phyloP scores from a whole-genome alignment of 768 basidiomycete genomes.

The Boletus tylopilopsis region DNA sequence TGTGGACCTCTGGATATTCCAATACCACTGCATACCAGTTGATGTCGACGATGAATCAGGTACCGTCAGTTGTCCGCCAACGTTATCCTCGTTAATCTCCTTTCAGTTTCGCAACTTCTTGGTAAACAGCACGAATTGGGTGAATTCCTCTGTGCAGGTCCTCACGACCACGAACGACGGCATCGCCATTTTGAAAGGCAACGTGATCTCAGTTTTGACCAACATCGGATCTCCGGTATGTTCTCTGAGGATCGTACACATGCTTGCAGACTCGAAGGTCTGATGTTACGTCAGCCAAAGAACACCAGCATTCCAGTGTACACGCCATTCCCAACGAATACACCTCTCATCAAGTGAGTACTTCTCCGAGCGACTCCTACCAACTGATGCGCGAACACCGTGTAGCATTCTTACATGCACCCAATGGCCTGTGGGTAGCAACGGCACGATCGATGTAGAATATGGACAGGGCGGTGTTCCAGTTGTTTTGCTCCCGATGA shows the following conservation, averaged over 20 bases:
- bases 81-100: not conserved
- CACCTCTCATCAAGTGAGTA: conserved; percentile 55
- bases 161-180: conserved; percentile 47
- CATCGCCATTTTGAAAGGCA: conserved; percentile 63
- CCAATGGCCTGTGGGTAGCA: conserved; percentile 66
- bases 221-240: conserved; percentile 71
- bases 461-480: conserved; percentile 64
- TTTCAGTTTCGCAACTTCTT: conserved; percentile 62
- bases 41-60: conserved; percentile 59
- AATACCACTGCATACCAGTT: conserved; percentile 56
- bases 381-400: not conserved
- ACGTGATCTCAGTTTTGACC: conserved; percentile 58
- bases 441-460: conserved; percentile 55
- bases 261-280: not conserved
- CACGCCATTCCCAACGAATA: conserved; percentile 47
- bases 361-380: not conserved
- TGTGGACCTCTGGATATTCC: conserved; percentile 67
- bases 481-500: conserved; percentile 48
- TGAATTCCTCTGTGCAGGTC: conserved; percentile 47
- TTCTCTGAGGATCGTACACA: not conserved
- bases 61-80: conserved; percentile 16
- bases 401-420: conserved; percentile 58
- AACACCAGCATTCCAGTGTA: conserved; percentile 56
- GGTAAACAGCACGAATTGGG: conserved; percentile 50
- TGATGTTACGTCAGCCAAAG: conserved; percentile 41